phyloP scores from a whole-genome alignment of 306 rosid genomes.

The Trichosanthes truncata region DNA sequence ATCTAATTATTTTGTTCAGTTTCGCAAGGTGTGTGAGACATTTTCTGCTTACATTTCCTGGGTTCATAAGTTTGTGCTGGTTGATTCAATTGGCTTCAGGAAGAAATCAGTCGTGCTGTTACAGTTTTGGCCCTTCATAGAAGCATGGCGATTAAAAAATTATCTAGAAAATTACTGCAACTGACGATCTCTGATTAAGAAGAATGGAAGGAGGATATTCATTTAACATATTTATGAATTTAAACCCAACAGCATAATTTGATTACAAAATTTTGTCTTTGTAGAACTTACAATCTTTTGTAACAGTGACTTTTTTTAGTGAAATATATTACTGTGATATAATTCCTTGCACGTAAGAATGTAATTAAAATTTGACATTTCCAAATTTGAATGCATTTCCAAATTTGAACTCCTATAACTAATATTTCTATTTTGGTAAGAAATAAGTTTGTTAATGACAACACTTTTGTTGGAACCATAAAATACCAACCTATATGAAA shows the following conservation, averaged over 20 bases:
- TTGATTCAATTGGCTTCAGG: neutral
- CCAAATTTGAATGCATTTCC: neutral
- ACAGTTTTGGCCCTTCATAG: neutral
- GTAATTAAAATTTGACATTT: neutral
- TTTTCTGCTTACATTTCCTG: constrained; percentile 12
- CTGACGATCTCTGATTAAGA: neutral
- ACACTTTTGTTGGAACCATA: neutral
- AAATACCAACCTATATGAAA: neutral
- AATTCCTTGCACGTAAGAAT: neutral
- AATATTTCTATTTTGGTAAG: neutral
- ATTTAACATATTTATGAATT: neutral
- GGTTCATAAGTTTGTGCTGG: neutral
- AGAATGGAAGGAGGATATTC: neutral
- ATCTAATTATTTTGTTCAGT: constrained; percentile 92
- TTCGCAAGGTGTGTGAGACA: constrained; percentile 60
- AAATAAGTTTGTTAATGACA: neutral
- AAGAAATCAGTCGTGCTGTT: neutral
- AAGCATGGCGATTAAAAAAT: neutral
- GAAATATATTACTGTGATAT: neutral
- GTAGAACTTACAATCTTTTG: neutral
- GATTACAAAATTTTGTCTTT: neutral
- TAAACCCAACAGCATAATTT: neutral
- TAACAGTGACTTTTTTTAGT: neutral
- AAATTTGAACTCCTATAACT: neutral
- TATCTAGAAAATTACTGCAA: neutral